These are phyloP conservation scores for Colletotrichum caudatum DNA, from an alignment of 2,329 filamentous ascomycete species.

Conservation along the genomic window DNA sequence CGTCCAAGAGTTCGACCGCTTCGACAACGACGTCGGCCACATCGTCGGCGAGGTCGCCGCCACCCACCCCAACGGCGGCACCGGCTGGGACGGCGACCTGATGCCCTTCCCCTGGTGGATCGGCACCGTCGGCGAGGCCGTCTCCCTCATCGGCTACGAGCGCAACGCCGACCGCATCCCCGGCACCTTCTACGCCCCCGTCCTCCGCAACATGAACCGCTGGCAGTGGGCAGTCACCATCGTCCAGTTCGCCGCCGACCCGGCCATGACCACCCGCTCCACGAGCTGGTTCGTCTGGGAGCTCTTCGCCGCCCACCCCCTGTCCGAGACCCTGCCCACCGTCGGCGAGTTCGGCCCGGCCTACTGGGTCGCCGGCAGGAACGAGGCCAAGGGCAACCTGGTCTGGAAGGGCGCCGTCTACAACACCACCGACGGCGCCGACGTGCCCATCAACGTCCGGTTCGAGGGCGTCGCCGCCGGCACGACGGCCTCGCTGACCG, in stretches of 20 bases:
- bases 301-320: conserved; percentile 59
- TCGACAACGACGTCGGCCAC: conserved; percentile 61
- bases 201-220: conserved; percentile 62
- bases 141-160: conserved; percentile 75
- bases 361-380: conserved; percentile 63
- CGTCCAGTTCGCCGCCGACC: conserved; percentile 61
- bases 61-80: conserved; percentile 64
- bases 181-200: conserved; percentile 64
- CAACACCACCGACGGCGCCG: conserved; percentile 60
- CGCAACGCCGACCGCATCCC: conserved; percentile 71
- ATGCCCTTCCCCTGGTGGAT: conserved; percentile 67
- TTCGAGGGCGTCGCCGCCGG: conserved; percentile 59
- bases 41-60: conserved; percentile 65
- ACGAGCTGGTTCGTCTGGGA: conserved; percentile 64
- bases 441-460: conserved; percentile 58
- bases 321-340: conserved; percentile 61
- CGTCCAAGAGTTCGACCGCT: conserved; percentile 62
- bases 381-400: conserved; percentile 54
- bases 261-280: conserved; percentile 60
- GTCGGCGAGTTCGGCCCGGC: conserved; percentile 58
- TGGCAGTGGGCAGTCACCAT: conserved; percentile 67
- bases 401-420: conserved; percentile 67
- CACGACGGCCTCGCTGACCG: conserved; percentile 56
- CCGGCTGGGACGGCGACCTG: conserved; percentile 58
- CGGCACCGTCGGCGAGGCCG: conserved; percentile 71